Evolutionary conservation across 352 stramenopile genomes (phyloP), one percentile per base, ranked within the genome.

Genomic region (Phytophthora citrophthora): DNA sequence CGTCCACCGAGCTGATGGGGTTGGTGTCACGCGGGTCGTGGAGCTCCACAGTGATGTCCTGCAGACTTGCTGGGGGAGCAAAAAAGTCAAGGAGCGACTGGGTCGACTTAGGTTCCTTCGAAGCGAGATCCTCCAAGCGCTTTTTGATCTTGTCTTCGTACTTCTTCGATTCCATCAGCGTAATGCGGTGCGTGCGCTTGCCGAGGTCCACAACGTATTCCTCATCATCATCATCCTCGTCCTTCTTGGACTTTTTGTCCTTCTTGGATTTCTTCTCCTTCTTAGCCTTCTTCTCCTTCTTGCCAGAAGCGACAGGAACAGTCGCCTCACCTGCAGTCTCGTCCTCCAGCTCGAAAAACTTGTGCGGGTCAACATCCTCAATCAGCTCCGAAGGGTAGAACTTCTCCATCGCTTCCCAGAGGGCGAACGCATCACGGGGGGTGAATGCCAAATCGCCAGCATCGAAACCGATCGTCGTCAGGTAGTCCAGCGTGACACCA

Each of bases 81-180:
- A 97, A 96, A 45, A 79, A 92, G 40, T 93, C 72, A 20, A 98
- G 71, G 0, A 98, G 64, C 12, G 68, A 59, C 63, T 94, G 74
- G 12, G 95, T 98, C 1, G 91, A 72, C 43, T 96, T 91, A 2
- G 96, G 89, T 44, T 98, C 90, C 58, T 93, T 91, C 48, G 85
- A 68, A 16, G 96, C 95, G 0, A 99, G 78, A 18, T 75, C 70
- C 39, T 97, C 82, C 24, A 99, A 76, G 23, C 91, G 87, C 36
- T 87, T 81, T 80, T 99, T 99, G 65, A 99, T 83, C 47, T 90
- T 87, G 46, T 97, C 93, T 78, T 99, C 97, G 77, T 99, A 99
- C 47, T 97, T 89, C 77, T 99, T 99, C 13, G 96, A 98, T 74
- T 98, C 90, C 74, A 98, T 95, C 20, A 99, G 76, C 27, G 97